Evolutionary conservation across 108 stramenopile species (phyloP), one percentile per base, ranked within the genome.

Genomic region (Epithemia pelagica): DNA sequence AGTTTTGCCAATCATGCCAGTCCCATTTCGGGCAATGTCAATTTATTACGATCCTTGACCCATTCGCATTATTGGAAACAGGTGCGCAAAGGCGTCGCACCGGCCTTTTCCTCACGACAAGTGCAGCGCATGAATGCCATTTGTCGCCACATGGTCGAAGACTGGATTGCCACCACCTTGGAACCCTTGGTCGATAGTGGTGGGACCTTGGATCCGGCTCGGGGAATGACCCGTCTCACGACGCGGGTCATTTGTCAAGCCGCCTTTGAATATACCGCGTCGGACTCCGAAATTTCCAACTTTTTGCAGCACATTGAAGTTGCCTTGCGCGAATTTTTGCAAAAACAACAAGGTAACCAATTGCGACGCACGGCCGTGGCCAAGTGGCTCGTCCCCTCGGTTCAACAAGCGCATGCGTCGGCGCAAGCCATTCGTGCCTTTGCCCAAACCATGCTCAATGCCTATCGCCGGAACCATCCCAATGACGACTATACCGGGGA

Each of bases 211-310:
- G 73, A 78, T 61, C 26, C 67, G 5, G 53, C 0, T 3, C 27
- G 46, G 31, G 77, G 69, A 66, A 67, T 78, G 71, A 51, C 29
- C 21, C 3, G 46, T 19, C n/a, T 70, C 18, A 74, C 73, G 3
- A 32, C 69, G 24, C n/a, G 57, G 56, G 58, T 61, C 30, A 70
- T 78, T 60, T 69, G 73, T 30, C 63, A 78, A 46, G 52, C 64
- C 20, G 77, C 69, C 24, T 78, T 78, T 68, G 76, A 74, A 19
- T 74, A 78, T 53, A n/a, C n/a, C n/a, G 28, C 63, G n/a, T 54
- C 58, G 5, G 30, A 58, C 2, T 61, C 54, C 0, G 72, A 77
- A 32, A 25, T 57, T 20, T 20, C 24, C 1, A 21, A 33, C 33
- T 37, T 61, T 24, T 20, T 58, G 2, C 1, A 20, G 1, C 32